Evolutionary conservation across 2,329 filamentous ascomycete genomes (phyloP).

Genomic region (Colletotrichum shisoi): DNA sequence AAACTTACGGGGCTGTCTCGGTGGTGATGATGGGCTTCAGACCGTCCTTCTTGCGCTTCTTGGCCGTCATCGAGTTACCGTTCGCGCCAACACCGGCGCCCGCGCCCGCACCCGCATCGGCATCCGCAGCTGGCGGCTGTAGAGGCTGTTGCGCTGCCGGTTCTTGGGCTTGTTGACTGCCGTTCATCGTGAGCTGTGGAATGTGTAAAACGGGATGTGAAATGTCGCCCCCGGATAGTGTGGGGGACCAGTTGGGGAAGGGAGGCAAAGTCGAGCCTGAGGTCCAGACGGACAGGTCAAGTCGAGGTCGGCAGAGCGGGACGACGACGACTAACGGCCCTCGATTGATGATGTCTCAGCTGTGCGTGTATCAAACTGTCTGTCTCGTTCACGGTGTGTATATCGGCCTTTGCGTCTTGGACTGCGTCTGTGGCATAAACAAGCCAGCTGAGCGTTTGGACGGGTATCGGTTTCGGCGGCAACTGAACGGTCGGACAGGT

Average conservation of each 20-base stretch:
- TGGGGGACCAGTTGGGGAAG: slow-evolving; percentile 18
- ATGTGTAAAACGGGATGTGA: slow-evolving; percentile 16
- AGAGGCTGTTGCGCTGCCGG: slow-evolving; percentile 30
- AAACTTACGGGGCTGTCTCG: slow-evolving; percentile 58
- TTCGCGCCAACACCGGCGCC: slow-evolving; percentile 12
- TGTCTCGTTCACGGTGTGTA: background rate
- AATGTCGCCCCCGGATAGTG: slow-evolving; percentile 13
- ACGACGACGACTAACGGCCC: slow-evolving; percentile 9
- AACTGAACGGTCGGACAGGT: slow-evolving; percentile 9
- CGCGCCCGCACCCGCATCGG: background rate
- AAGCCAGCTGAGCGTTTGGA: background rate
- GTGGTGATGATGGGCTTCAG: slow-evolving; percentile 80
- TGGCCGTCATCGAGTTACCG: slow-evolving; percentile 47
- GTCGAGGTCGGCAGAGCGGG: slow-evolving; percentile 12
- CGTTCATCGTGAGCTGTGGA: slow-evolving; percentile 36
- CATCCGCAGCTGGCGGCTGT: slow-evolving; percentile 29
- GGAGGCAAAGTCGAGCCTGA: slow-evolving; percentile 8
- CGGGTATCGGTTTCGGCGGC: slow-evolving; percentile 6
- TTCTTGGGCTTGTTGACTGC: slow-evolving; percentile 35
- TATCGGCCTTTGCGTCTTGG: background rate
- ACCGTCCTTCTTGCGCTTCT: slow-evolving; percentile 78
- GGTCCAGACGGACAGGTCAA: slow-evolving; percentile 11
- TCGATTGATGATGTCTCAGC: slow-evolving; percentile 26
- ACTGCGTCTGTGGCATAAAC: background rate
- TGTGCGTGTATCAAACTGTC: slow-evolving; percentile 18